Evolutionary conservation across 2,329 filamentous ascomycete genomes (phyloP), one percentile per base, ranked within the genome.

Genomic region (Beauveria caledonica): DNA sequence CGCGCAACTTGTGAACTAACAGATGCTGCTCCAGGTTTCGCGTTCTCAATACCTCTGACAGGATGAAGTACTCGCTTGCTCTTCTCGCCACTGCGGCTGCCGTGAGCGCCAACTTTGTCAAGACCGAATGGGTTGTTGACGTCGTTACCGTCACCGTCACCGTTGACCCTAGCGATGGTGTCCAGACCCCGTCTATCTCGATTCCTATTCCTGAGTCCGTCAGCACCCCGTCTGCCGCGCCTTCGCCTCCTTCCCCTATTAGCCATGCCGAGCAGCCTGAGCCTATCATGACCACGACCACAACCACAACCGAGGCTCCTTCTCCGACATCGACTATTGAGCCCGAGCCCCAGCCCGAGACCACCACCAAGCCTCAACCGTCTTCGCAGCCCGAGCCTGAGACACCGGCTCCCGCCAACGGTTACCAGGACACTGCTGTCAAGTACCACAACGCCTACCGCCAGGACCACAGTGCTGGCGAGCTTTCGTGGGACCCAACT

Each of bases 391-490:
- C 55, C 36, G 9, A 42, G 8, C 1, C 53, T 7, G 46, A 44
- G 29, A 44, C 59, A 29, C 50, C 62, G 5, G 36, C 64, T 39
- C 46, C 63, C 25, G 29, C 52, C 27, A 46, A 60, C 46, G 65
- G 72, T 58, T 75, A 78, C 62, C 40, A 67, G 61, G 71, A 71
- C 60, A 70, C 74, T 15, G 80, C 80, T 54, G 68, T 93, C 54
- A 78, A 86, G 67, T 84, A 90, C 71, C 94, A 97, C 86, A 97
- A 97, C 77, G 69, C 87, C 58, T 90, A 94, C 76, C 92, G 94
- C 64, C 72, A 79, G 69, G 95, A 94, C 78, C 91, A 97, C 81
- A 87, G 87, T 19, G 85, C 85, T 40, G 69, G 74, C 23, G 80
- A 77, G 49, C 70, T 97, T 50, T 71, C 69, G 55, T 97, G 90